Percentiles rank a stretch among this genome's conserved stretches.
These are phyloP conservation scores for Coemansia guatemalensis DNA, from an alignment of 192 early-diverging fungal genomes.

Conservation along the genomic window DNA sequence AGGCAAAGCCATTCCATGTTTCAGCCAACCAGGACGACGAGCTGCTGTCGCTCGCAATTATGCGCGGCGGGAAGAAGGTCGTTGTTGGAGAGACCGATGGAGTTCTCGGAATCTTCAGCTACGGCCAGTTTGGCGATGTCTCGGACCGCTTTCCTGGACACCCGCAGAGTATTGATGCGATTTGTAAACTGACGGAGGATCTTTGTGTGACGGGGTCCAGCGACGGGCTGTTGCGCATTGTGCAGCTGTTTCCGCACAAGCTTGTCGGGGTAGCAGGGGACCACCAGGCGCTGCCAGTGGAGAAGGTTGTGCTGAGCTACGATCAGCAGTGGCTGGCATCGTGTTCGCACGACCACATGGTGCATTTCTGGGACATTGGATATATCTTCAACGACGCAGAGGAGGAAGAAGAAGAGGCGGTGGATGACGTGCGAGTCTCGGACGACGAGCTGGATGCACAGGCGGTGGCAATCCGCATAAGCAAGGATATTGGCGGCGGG, in stretches of 20 bases:
- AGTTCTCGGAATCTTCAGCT: constrained; percentile 82
- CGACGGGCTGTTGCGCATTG: constrained; percentile 85
- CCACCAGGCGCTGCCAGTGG: constrained; percentile 88
- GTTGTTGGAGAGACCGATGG: constrained; percentile 92
- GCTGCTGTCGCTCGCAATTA: constrained; percentile 70
- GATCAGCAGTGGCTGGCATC: constrained; percentile 77
- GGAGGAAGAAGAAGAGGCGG: constrained; percentile 16
- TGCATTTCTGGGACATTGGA: constrained; percentile 87
- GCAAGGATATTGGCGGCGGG: constrained; percentile 29
- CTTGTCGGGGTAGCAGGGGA: constrained; percentile 88
- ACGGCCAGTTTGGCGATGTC: constrained; percentile 89
- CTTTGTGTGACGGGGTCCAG: constrained; percentile 85
- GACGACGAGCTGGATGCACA: constrained; percentile 35
- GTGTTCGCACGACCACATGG: constrained; percentile 81
- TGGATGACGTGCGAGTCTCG: not conserved
- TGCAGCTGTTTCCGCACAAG: constrained; percentile 89
- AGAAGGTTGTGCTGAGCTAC: constrained; percentile 69
- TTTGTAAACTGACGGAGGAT: constrained; percentile 82
- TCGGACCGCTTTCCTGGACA: constrained; percentile 95
- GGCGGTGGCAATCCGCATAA: constrained; percentile 45
- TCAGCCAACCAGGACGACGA: constrained; percentile 97
- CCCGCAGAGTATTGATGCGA: constrained; percentile 84
- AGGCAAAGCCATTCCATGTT: constrained; percentile 77
- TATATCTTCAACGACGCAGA: constrained; percentile 60
- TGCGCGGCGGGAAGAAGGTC: constrained; percentile 75